Base-by-base conservation (phyloP, 176 grass and related monocot species). In the Oropetium thomaeum region DNA sequence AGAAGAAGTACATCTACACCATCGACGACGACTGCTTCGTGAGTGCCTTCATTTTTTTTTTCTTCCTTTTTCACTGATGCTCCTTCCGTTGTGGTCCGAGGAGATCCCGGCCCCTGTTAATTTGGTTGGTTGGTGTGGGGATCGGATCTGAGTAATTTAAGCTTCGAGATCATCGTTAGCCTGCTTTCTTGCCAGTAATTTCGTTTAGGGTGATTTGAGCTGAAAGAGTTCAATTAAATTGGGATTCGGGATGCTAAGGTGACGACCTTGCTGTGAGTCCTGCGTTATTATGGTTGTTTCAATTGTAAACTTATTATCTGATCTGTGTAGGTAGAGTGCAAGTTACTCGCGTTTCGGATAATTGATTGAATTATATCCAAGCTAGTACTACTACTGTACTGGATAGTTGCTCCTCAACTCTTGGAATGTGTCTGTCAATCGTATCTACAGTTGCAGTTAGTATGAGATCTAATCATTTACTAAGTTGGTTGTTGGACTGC, bases 1-100 rank as follows among this genome's bases (percentile, higher is more conserved):
- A 91, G 78, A 97, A 97, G 88, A 97, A 97, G 94, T 97, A 97
- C 58, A 93, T 97, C 83, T 97, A 87, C 90, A 97, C 94, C 77
- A 97, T 97, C 65, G 90, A 97, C 65, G 94, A 93, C 79, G 94
- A 97, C 74, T 97, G 94, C 90, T 97, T 97, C 87, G 94, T 97
- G 83, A 92, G 93, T 81, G 1, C 40, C 39, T 16, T 6, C 22
- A 4, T 4, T 8, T 35, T 20, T 2, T 0, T 0, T 26, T 5
- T 4, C 30, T 3, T 0, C 20, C 6, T 5, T 2, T 22, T 37
- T 1, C 23, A 11, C 20, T 13, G n/a, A n/a, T n/a, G 27, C 44
- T 25, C 51, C n/a, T 42, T 71, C 58, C 22, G 1, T 10, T 10
- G 5, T 0, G 0, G 7, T 25, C 0, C 13, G 14, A 3, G 8